phyloP scores from a whole-genome alignment of 805 yeast genomes.

The Ogataea methylovora region DNA sequence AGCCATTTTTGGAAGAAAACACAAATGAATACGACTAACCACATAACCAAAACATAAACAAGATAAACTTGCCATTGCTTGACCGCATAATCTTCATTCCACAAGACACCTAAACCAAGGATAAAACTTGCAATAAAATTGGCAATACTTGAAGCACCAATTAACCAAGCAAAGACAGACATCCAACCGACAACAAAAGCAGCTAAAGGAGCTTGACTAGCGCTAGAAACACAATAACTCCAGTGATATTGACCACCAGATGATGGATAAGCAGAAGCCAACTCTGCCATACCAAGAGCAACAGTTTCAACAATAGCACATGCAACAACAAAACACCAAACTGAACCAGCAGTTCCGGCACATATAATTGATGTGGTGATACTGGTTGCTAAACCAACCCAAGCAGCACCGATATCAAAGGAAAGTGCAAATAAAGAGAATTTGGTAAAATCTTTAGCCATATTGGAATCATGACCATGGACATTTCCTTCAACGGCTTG shows the following conservation, averaged over 20 bases:
- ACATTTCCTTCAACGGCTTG: too few relatives aligned
- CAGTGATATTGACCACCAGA: constrained; percentile 27
- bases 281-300: constrained; percentile 47
- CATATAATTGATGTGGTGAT: constrained; percentile 6
- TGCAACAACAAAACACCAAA: constrained; percentile 28
- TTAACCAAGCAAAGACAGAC: constrained; percentile 15
- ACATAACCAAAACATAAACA: too few relatives aligned
- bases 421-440: constrained; percentile 7
- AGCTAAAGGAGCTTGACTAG: constrained; percentile 9
- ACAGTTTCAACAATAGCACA: constrained; percentile 42
- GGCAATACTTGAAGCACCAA: constrained; percentile 12
- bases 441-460: constrained; percentile 7
- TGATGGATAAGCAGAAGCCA: constrained; percentile 25
- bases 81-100: too few relatives aligned
- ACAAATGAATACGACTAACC: too few relatives aligned
- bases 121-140: constrained; percentile 6
- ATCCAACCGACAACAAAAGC: constrained; percentile 20
- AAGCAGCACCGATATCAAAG: constrained; percentile 8
- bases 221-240: constrained; percentile 22
- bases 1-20: too few relatives aligned
- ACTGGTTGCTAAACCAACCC: constrained; percentile 9
- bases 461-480: constrained; percentile 8
- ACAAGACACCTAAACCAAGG: constrained; percentile 6
- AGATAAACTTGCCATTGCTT: too few relatives aligned
- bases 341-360: constrained; percentile 8